Base-by-base conservation (phyloP, 139 green algal species). In the Chlamydomonas sphaeroides region DNA sequence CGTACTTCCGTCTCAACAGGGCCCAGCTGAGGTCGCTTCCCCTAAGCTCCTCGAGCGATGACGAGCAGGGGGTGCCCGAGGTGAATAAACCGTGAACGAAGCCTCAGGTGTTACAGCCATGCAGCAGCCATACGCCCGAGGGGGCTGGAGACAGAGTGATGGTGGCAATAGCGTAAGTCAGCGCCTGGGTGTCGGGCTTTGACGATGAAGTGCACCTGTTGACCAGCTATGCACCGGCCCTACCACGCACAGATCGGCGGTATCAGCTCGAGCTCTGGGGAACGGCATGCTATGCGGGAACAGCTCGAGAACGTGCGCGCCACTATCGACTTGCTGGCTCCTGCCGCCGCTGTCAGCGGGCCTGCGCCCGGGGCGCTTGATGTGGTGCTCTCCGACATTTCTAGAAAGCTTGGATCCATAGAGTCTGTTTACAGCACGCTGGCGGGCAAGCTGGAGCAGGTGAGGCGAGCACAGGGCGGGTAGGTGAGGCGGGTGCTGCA, bases 381-480 rank as follows among this genome's bases (percentile, higher is more conserved):
- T 30, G n/a, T 2, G 8, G 70, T 83, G 26, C 65, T 88, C 36
- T 38, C 67, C 1, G 57, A 86, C 36, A 80, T 82, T 48, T 61
- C 79, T 0, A 18, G 45, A 41, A 83, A 77, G 32, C 70, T 88
- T 14, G 36, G 5, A 1, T 59, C 11, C 49, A 88, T 88, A 36
- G 84, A 88, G 38, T 21, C 23, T 36, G 36, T 88, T 0, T 88
- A 88, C 59, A 39, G 15, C 6, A 39, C 36, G 3, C 35, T 88
- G 3, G 68, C 77, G 1, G 45, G 25, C 21, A 67, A 68, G 32
- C 45, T 87, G 28, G 57, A 67, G 33, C 62, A 56, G 41, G 74
- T 87, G 41, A n/a, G n/a, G n/a, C n/a, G n/a, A n/a, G n/a, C n/a
- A n/a, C n/a, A n/a, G n/a, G n/a, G n/a, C n/a, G n/a, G n/a, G n/a